These are phyloP conservation scores for Sugiyamaella japonica DNA, from an alignment of 1,139 yeast genomes.

Conservation along the genomic window DNA sequence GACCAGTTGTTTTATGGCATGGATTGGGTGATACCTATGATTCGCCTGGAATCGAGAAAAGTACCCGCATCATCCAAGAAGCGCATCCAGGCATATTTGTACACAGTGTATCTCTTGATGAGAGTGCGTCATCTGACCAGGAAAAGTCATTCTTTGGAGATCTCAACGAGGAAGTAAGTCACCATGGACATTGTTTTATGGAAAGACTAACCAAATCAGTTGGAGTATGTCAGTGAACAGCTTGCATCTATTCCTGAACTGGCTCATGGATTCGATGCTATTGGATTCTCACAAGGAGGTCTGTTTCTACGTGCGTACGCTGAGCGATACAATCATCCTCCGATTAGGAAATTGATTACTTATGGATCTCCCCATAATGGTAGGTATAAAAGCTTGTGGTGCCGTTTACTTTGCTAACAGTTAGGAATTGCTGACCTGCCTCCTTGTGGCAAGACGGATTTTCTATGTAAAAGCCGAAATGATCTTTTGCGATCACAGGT, in stretches of 20 bases:
- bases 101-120: constrained; percentile 54
- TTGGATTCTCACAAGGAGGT: constrained; percentile 87
- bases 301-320: constrained; percentile 64
- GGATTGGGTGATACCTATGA: constrained; percentile 79
- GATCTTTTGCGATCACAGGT: constrained; percentile 57
- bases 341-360: constrained; percentile 58
- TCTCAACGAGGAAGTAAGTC: constrained; percentile 48
- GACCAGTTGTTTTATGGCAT: constrained; percentile 78
- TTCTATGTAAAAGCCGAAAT: constrained; percentile 62
- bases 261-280: constrained; percentile 61
- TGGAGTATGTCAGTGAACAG: constrained; percentile 46
- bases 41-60: constrained; percentile 57
- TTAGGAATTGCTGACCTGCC: constrained; percentile 61
- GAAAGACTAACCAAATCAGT: constrained; percentile 38
- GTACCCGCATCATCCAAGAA: constrained; percentile 46
- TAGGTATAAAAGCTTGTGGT: neutral
- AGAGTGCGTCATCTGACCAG: constrained; percentile 54
- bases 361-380: constrained; percentile 88
- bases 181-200: constrained; percentile 23
- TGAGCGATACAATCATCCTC: constrained; percentile 54
- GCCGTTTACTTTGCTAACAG: constrained; percentile 4
- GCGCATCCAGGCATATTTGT: constrained; percentile 54
- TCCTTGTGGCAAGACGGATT: constrained; percentile 55
- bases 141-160: constrained; percentile 60
- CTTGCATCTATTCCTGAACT: constrained; percentile 47